Evolutionary conservation across 768 basidiomycete genomes (phyloP), one percentile per base, ranked within the genome.

Genomic region (Pleurotus djamor): DNA sequence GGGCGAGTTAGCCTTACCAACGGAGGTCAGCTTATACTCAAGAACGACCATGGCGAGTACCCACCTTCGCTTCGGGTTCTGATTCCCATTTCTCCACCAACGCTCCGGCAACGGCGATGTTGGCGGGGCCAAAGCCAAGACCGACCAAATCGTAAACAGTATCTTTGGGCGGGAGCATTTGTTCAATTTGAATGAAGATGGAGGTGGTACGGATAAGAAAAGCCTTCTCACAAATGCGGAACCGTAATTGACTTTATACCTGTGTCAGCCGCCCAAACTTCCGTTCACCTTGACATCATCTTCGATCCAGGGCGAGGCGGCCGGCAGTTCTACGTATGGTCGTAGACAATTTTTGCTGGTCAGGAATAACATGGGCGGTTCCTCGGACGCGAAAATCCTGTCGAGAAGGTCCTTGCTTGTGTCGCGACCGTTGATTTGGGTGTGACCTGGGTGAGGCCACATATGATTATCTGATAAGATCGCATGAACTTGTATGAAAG

Each of bases 51-150:
- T 28, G 3, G 21, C 21, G 21, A n/a, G 41, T n/a, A 43, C 64
- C 34, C 60, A 62, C 49, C 9, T 28, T 28, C 21, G 14, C 34
- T 16, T 52, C 51, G n/a, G 51, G 50, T 59, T 50, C 59, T 52
- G 64, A 57, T 13, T 49, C 52, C 67, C 75, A 75, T 63, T 72
- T 74, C 60, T 84, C 83, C n/a, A 80, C 66, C 61, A 82, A 70
- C 17, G 80, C 79, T 8, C 76, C 76, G 36, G 79, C 80, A 52
- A 83, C 71, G 36, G 83, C 82, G 58, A 84, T 70, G 63, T 82
- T 82, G 2, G 82, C 77, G 21, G 82, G 82, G 9, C 83, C 83
- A 57, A 83, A 83, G 2, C 83, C 83, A 13, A 82, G 65, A 48
- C 80, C 79, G 57, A 84, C 71, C 32, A 82, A 63, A 68, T 84